Evolutionary conservation across 2,329 filamentous ascomycete species (phyloP).

Genomic region (Madurella fahalii): DNA sequence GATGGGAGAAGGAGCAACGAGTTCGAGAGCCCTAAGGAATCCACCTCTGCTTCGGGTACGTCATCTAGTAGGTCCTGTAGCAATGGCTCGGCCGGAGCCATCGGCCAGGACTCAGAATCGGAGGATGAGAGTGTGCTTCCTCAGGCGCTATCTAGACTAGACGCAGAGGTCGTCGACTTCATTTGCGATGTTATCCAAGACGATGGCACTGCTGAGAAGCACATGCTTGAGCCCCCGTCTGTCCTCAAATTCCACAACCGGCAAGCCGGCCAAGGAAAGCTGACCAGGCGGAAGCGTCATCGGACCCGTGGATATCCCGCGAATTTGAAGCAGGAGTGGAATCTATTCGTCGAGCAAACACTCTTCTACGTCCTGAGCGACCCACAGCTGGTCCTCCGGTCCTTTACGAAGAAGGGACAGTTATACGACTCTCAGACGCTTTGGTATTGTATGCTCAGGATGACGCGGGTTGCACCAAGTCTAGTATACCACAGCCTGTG

Average conservation of each 20-base stretch:
- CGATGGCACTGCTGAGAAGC: conserved; percentile 50
- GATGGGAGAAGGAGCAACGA: conserved; percentile 20
- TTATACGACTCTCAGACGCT: conserved; percentile 57
- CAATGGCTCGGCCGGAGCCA: conserved; percentile 17
- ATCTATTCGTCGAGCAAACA: conserved; percentile 59
- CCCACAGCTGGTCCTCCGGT: conserved; percentile 50
- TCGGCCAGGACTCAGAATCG: conserved; percentile 25
- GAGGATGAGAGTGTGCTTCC: conserved; percentile 43
- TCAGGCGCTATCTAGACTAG: conserved; percentile 53
- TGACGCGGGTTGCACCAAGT: conserved; percentile 54
- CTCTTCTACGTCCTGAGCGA: conserved; percentile 61
- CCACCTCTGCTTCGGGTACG: conserved; percentile 14
- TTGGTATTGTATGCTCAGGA: conserved; percentile 59
- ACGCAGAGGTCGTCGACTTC: conserved; percentile 54
- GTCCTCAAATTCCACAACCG: conserved; percentile 31
- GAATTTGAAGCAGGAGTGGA: conserved; percentile 48
- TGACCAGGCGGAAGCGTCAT: conserved; percentile 34
- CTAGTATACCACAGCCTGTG: conserved; percentile 63
- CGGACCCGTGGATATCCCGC: conserved; percentile 27
- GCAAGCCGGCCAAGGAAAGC: conserved; percentile 27
- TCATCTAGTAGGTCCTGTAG: conserved; percentile 24
- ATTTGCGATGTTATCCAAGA: conserved; percentile 57
- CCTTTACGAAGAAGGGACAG: conserved; percentile 52
- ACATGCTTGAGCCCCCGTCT: conserved; percentile 41
- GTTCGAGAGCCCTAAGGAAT: conserved; percentile 20